phyloP scores from a whole-genome alignment of 805 yeast species.

The Zygotorulaspora sp. region DNA sequence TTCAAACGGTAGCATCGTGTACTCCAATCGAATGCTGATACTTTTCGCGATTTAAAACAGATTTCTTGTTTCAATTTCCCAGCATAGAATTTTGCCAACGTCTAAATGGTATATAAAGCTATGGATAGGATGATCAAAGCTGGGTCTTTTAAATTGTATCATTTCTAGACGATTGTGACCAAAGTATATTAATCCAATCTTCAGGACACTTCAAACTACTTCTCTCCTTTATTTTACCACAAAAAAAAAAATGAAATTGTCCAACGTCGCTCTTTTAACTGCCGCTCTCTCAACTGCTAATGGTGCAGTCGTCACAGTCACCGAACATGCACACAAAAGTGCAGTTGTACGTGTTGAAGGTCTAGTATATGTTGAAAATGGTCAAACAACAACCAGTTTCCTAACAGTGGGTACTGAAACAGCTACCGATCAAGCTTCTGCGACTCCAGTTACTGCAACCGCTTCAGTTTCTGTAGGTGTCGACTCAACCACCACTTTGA shows the following conservation, averaged over 20 bases:
- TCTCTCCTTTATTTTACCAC: slow-evolving; percentile 6
- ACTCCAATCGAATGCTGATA: too few relatives aligned
- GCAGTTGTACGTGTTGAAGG: slow-evolving; percentile 29
- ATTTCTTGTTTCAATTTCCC: neutral
- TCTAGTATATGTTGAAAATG: slow-evolving; percentile 25
- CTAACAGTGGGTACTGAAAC: slow-evolving; percentile 16
- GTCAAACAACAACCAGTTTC: slow-evolving; percentile 25
- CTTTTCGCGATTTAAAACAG: neutral
- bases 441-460: slow-evolving; percentile 27
- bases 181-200: neutral
- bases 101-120: neutral
- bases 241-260: slow-evolving; percentile 27
- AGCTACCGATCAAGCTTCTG: slow-evolving; percentile 8
- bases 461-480: slow-evolving; percentile 7
- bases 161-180: too few relatives aligned
- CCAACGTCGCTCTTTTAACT: slow-evolving; percentile 20
- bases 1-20: too few relatives aligned
- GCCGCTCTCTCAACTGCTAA: slow-evolving; percentile 20
- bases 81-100: neutral
- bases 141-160: too few relatives aligned
- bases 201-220: slow-evolving; percentile 2
- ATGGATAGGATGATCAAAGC: too few relatives aligned
- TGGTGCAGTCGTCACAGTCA: slow-evolving; percentile 30
- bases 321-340: slow-evolving; percentile 27
- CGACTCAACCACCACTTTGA: slow-evolving; percentile 6